Conservation (phyloP, 2,329 filamentous ascomycete genomes). For the Alternaria arbusti region DNA sequence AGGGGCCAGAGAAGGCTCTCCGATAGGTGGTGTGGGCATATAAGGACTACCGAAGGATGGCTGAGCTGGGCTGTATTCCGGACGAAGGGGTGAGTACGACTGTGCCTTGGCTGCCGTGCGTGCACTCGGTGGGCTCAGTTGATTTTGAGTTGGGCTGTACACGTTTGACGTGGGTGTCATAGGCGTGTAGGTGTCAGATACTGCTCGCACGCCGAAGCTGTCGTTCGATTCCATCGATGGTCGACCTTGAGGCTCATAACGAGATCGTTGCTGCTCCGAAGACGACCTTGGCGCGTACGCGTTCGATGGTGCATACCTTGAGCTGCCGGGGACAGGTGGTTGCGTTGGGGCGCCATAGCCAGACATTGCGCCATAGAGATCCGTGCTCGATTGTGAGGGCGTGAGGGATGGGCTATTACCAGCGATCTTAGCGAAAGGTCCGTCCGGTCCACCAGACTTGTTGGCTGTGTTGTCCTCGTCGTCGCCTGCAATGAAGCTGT, state of each 20-base stretch:
- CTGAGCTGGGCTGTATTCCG: slow-evolving; percentile 31
- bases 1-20: slow-evolving; percentile 27
- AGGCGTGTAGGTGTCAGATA: slow-evolving; percentile 40
- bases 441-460: slow-evolving; percentile 64
- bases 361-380: slow-evolving; percentile 75
- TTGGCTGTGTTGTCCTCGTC: slow-evolving; percentile 72
- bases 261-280: slow-evolving; percentile 57
- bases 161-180: slow-evolving; percentile 34
- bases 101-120: slow-evolving; percentile 36
- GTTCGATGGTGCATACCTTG: slow-evolving; percentile 48
- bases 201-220: slow-evolving; percentile 29
- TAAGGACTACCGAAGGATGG: slow-evolving; percentile 40
- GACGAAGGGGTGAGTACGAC: slow-evolving; percentile 41
- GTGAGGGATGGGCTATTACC: slow-evolving; percentile 62
- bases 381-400: slow-evolving; percentile 70
- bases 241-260: slow-evolving; percentile 54
- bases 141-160: slow-evolving; percentile 40
- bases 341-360: slow-evolving; percentile 51
- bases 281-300: slow-evolving; percentile 57
- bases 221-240: slow-evolving; percentile 48
- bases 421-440: slow-evolving; percentile 82
- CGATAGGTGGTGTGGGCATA: slow-evolving; percentile 33
- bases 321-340: slow-evolving; percentile 38
- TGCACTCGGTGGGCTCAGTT: slow-evolving; percentile 37
- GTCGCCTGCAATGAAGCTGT: slow-evolving; percentile 93